Conservation (phyloP, 768 basidiomycete species). For the Pleurotus tuber-regium region DNA sequence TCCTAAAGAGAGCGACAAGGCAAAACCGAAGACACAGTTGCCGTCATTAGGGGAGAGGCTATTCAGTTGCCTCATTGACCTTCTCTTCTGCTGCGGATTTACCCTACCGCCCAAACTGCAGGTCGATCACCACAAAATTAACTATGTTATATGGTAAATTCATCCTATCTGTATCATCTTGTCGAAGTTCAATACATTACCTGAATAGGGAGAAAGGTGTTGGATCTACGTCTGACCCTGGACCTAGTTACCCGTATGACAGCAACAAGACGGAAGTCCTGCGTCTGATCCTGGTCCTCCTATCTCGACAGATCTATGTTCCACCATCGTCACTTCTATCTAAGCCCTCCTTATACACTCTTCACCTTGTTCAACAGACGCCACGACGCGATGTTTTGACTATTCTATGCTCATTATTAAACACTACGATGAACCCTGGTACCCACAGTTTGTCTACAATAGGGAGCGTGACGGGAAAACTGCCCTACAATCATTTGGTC, state of each 20-base stretch:
- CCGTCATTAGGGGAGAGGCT: conserved; percentile 84
- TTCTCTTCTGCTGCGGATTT: conserved; percentile 93
- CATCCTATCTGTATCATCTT: conserved; percentile 26
- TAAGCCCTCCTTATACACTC: conserved; percentile 73
- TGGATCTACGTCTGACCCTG: conserved; percentile 79
- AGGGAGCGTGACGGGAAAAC: conserved; percentile 68
- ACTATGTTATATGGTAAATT: conserved; percentile 90
- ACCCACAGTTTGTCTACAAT: conserved; percentile 50
- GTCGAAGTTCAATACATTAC: background rate
- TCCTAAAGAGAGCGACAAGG: background rate
- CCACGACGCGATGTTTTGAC: conserved; percentile 85
- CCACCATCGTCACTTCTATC: conserved; percentile 67
- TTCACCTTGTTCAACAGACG: conserved; percentile 74
- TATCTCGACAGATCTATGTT: conserved; percentile 89
- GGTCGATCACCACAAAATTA: conserved; percentile 78
- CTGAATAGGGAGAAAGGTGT: conserved; percentile 86
- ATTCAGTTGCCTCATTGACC: conserved; percentile 76
- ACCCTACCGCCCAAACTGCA: conserved; percentile 79
- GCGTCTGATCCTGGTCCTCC: conserved; percentile 80
- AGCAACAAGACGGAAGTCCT: conserved; percentile 86
- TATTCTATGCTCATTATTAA: conserved; percentile 88
- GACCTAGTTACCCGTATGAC: conserved; percentile 62
- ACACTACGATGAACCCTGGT: conserved; percentile 79
- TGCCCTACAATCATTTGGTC: conserved; percentile 89
- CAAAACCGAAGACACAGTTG: conserved; percentile 25